Conservation (phyloP, 495 filamentous ascomycete species). For the Melanomma pulvis-pyrius region DNA sequence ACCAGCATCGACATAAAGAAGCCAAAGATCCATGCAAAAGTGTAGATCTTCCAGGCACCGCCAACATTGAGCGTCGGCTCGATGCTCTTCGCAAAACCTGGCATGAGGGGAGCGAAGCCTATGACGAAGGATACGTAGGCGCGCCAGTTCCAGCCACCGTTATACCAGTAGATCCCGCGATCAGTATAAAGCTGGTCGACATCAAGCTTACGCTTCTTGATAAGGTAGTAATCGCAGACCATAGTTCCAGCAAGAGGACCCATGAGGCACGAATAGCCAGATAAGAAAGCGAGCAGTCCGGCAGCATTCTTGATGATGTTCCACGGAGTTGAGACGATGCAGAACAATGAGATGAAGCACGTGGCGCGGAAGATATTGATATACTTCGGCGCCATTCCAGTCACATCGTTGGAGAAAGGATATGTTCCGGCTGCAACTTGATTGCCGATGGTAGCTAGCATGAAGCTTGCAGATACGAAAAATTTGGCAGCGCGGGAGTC, state of each 20-base stretch:
- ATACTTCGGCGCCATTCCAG: conserved; percentile 48
- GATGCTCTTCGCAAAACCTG: conserved; percentile 47
- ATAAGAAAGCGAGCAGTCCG: conserved; percentile 51
- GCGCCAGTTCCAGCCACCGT: conserved; percentile 48
- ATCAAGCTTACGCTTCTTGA: conserved; percentile 45
- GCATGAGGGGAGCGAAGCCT: conserved; percentile 50
- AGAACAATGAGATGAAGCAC: conserved; percentile 47
- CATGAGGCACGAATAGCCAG: conserved; percentile 53
- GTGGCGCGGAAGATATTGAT: conserved; percentile 50
- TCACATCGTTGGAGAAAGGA: conserved; percentile 50
- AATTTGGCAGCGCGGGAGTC: conserved; percentile 50
- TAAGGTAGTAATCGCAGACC: conserved; percentile 53
- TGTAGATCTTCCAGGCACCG: conserved; percentile 48
- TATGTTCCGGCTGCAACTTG: conserved; percentile 48
- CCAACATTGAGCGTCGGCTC: conserved; percentile 44
- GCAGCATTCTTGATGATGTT: conserved; percentile 54
- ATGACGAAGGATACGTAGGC: conserved; percentile 47
- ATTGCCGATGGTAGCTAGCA: conserved; percentile 51
- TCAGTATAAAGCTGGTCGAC: conserved; percentile 47
- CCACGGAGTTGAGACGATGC: conserved; percentile 54
- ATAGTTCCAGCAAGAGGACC: conserved; percentile 53
- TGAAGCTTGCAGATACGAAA: conserved; percentile 46
- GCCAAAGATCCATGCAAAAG: conserved; percentile 48
- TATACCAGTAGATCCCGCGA: conserved; percentile 52
- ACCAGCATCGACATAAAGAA: conserved; percentile 42